Percentiles rank a stretch among this genome's conserved stretches.
Conservation (phyloP, 768 basidiomycete genomes). For the Sporobolomyces pararoseus region DNA sequence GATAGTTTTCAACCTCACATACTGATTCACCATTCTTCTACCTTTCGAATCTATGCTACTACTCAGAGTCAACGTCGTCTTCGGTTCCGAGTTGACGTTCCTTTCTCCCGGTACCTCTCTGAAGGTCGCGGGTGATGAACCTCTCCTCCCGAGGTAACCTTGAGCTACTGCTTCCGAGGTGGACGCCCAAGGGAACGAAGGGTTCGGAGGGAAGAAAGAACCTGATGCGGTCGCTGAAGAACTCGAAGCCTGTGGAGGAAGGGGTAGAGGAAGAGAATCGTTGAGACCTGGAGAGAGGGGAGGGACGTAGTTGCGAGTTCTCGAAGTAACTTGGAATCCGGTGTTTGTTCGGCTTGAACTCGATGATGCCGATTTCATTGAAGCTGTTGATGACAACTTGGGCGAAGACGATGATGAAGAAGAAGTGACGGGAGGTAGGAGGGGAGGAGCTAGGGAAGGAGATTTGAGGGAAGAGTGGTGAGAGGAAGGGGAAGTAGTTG, state of each 20-base stretch:
- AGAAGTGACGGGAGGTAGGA: neutral
- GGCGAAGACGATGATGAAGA: neutral
- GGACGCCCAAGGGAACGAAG: conserved; percentile 8
- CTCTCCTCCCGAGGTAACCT: conserved; percentile 8
- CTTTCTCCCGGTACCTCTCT: neutral
- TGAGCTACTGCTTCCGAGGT: neutral
- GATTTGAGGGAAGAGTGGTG: neutral
- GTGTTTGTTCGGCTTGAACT: conserved; percentile 9
- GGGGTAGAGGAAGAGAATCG: neutral
- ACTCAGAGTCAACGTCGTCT: conserved; percentile 35
- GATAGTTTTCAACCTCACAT: conserved; percentile 68
- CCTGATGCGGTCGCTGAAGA: conserved; percentile 18
- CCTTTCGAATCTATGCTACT: conserved; percentile 43
- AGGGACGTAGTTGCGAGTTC: conserved; percentile 16
- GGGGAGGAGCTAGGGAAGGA: neutral
- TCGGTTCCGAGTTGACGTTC: conserved; percentile 17
- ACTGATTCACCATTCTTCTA: conserved; percentile 69
- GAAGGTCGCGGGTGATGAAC: conserved; percentile 30
- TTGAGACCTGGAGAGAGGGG: neutral
- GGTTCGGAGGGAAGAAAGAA: neutral
- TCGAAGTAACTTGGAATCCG: conserved; percentile 36
- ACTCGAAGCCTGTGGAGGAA: conserved; percentile 8
- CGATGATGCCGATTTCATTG: neutral
- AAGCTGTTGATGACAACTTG: neutral
- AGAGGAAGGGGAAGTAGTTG: neutral